A percentile compares a stretch with the other conserved stretches of the same genome.
These are phyloP conservation scores for Clarireedia paspali DNA, from an alignment of 2,329 filamentous ascomycete genomes.

Conservation along the genomic window DNA sequence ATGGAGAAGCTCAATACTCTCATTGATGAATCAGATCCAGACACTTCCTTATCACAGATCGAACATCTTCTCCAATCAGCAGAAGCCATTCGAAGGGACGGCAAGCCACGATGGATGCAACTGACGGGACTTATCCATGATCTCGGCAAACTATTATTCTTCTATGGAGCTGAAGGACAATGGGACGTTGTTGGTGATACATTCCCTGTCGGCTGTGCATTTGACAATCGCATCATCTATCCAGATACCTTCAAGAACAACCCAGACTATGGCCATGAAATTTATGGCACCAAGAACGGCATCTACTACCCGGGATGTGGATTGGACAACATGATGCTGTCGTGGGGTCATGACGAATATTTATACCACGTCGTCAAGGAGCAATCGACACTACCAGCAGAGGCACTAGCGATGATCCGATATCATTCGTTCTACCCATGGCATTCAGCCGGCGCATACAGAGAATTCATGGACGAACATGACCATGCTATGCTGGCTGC, in stretches of 20 bases:
- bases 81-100: constrained; percentile 81
- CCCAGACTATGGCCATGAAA: constrained; percentile 61
- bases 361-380: constrained; percentile 81
- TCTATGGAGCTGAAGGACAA: constrained; percentile 76
- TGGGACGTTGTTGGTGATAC: constrained; percentile 92
- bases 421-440: constrained; percentile 93
- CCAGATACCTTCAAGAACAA: constrained; percentile 70
- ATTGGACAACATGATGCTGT: constrained; percentile 80
- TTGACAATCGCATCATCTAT: constrained; percentile 73
- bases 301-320: constrained; percentile 77
- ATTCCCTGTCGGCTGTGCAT: constrained; percentile 70
- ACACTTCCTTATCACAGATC: constrained; percentile 81
- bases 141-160: constrained; percentile 71
- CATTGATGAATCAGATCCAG: constrained; percentile 85
- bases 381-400: constrained; percentile 68
- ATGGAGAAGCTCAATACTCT: constrained; percentile 89
- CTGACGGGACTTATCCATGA: constrained; percentile 72
- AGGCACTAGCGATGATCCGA: constrained; percentile 84
- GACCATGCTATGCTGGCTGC: constrained; percentile 74
- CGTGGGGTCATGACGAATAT: constrained; percentile 86
- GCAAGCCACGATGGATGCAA: constrained; percentile 78
- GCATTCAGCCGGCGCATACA: constrained; percentile 76
- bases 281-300: constrained; percentile 69
- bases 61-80: constrained; percentile 84
- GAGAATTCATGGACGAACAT: constrained; percentile 74